Percentiles rank a stretch among this genome's conserved stretches.
Conservation (phyloP, 192 early-diverging fungal species). For the Entomortierella parvispora region DNA sequence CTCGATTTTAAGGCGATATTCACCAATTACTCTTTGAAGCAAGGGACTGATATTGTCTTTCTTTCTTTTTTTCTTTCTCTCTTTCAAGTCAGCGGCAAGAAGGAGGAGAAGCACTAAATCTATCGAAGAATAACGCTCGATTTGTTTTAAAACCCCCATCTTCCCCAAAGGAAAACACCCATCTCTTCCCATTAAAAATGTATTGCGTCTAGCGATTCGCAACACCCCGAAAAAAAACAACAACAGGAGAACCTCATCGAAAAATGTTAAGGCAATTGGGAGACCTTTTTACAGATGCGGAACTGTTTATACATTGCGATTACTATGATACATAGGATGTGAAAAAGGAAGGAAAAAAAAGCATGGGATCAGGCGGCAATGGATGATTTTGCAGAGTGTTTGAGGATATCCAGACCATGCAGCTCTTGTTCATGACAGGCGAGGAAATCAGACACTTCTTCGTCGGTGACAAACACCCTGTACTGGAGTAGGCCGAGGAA, state of each 20-base stretch:
- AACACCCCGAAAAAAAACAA: too few species aligned
- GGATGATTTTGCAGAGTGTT: conserved; percentile 9
- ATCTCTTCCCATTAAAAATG: too few species aligned
- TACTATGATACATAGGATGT: too few species aligned
- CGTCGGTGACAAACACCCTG: conserved; percentile 60
- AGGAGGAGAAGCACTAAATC: conserved; percentile 51
- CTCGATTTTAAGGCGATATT: neutral
- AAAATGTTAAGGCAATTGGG: too few species aligned
- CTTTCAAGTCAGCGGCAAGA: conserved; percentile 45
- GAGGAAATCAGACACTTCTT: conserved; percentile 58
- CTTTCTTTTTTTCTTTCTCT: neutral
- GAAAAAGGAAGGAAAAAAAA: neutral
- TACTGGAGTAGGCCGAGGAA: conserved; percentile 67
- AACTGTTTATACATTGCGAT: too few species aligned
- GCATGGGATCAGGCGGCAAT: conserved; percentile 7
- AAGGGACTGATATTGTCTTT: neutral
- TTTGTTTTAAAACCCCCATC: neutral
- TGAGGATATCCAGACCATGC: conserved; percentile 34
- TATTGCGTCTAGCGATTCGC: too few species aligned
- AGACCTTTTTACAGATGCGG: too few species aligned
- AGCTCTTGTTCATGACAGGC: conserved; percentile 46
- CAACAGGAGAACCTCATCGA: too few species aligned
- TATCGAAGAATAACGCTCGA: conserved; percentile 3
- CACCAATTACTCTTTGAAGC: too few species aligned
- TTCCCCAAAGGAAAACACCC: neutral